phyloP scores from a whole-genome alignment of 73 alveolate species.

The Paramecium sonneborni region DNA sequence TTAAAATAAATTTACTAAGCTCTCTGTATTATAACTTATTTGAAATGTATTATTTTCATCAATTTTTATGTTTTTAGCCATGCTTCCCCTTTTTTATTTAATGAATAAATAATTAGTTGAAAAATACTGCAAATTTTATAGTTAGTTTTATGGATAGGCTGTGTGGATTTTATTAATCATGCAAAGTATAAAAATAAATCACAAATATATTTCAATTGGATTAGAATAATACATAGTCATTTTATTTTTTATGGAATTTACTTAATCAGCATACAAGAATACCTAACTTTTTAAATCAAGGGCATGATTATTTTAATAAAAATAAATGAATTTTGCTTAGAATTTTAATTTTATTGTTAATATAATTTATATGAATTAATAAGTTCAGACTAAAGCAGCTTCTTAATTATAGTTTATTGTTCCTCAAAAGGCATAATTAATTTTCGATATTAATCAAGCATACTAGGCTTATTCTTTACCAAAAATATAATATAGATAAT shows the following conservation, averaged over 20 bases:
- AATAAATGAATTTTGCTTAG: neutral
- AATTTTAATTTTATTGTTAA: neutral
- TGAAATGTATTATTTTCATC: neutral
- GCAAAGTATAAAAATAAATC: neutral
- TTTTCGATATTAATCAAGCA: conserved; percentile 36
- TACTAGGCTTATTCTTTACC: conserved; percentile 46
- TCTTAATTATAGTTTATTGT: conserved; percentile 14
- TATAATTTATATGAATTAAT: neutral
- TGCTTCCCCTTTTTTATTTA: neutral
- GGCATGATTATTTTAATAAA: no score
- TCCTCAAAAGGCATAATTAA: neutral
- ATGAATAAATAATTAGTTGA: neutral
- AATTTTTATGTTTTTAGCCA: neutral
- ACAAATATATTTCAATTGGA: neutral
- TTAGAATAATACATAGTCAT: neutral
- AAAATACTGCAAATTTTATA: neutral
- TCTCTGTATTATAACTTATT: neutral
- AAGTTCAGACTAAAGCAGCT: neutral
- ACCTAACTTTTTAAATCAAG: neutral
- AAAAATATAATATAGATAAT: conserved; percentile 20
- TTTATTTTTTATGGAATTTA: neutral
- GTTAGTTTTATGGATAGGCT: neutral
- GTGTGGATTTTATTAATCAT: neutral
- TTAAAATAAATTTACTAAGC: neutral
- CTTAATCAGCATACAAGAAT: neutral